Base-by-base conservation (phyloP, 768 basidiomycete species). In the Mycena olivaceomarginata region DNA sequence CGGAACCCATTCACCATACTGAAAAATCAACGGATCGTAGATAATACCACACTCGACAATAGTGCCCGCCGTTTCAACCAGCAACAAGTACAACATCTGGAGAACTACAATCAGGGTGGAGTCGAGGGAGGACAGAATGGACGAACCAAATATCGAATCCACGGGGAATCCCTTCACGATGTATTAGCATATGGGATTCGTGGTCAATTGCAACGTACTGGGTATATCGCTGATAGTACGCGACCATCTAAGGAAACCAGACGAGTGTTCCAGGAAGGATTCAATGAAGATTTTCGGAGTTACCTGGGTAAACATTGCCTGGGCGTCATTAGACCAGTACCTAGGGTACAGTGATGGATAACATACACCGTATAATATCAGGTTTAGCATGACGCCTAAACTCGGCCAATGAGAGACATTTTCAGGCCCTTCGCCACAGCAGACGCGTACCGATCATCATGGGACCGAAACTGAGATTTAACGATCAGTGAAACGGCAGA, bases 1-100 rank as follows among this genome's bases (percentile, higher is more conserved):
- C 11, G 39, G 22, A 53, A 53, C 4, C 12, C 57, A 43, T 65
- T 43, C 16, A 74, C 77, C 73, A 43, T 68, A 68, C 41, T 65
- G 48, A 39, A 75, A 10, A 15, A 78, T 64, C 22, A 78, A 25
- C 2, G 74, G 77, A 43, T 75, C 31, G 40, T 75, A 75, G 1
- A 78, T 62, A 31, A 75, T 78, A 18, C 74, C 77, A 8, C 18
- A 12, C n/a, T 72, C 59, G 64, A 78, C 59, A 31, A 75, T 11
- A 2, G 75, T 37, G 56, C 48, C 45, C 41, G 40, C 77, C 1
- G 74, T 78, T 59, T 64, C 74, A 41, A 68, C 77, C 16, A 78
- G 2, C 46, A 75, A 43, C 15, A 78, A 56, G 45, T 78, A 78
- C 18, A 78, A 20, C 40, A 78, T 75, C 75, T 76, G 65, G n/a